These are phyloP conservation scores for Mediolabrus comicus DNA, from an alignment of 108 stramenopile species.

Conservation along the genomic window DNA sequence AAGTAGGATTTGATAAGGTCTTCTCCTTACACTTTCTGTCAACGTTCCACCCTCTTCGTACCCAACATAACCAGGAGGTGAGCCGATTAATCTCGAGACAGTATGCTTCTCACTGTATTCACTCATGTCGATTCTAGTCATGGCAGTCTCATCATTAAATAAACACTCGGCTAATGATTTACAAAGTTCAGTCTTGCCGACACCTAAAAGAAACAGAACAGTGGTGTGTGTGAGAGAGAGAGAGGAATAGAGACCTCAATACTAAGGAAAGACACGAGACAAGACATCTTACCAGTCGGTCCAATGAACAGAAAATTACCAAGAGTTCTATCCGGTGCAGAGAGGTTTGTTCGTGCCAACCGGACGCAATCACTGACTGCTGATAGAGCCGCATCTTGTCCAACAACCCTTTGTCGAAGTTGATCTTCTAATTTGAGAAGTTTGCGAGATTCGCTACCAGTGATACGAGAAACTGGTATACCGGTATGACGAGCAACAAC, in stretches of 20 bases:
- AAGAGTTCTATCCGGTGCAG: constrained; percentile 85
- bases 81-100: constrained; percentile 90
- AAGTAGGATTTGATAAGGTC: constrained; percentile 96
- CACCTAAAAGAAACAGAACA: neutral
- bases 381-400: constrained; percentile 92
- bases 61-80: constrained; percentile 89
- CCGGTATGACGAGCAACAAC: constrained; percentile 94
- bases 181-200: constrained; percentile 92
- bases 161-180: constrained; percentile 89
- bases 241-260: too few relatives aligned
- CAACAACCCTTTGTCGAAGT: constrained; percentile 84
- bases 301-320: constrained; percentile 92
- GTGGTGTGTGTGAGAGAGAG: neutral
- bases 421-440: constrained; percentile 89
- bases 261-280: neutral
- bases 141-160: constrained; percentile 91
- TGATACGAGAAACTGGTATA: constrained; percentile 86
- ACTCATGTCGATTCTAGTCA: constrained; percentile 91
- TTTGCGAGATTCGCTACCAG: constrained; percentile 89
- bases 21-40: constrained; percentile 96
- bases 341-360: constrained; percentile 88
- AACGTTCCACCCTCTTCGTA: constrained; percentile 99
- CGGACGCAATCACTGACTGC: constrained; percentile 90
- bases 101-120: constrained; percentile 91
- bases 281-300: constrained; percentile 65